These are phyloP conservation scores for Geotrichum cucujoidarum DNA, from an alignment of 1,139 yeast species.

Conservation along the genomic window DNA sequence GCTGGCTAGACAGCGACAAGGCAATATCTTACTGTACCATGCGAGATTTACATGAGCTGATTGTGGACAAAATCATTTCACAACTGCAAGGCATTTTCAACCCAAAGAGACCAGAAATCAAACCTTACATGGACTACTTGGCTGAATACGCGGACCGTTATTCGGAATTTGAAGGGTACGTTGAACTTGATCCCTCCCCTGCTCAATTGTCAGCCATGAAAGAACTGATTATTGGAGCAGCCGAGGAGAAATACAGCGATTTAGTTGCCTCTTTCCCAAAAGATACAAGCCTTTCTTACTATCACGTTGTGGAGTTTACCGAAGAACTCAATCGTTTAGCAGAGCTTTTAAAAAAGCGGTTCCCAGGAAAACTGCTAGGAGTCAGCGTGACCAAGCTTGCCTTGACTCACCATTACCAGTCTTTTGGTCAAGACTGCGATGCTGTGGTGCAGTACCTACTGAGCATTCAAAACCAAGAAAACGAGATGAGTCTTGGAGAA, in stretches of 20 bases:
- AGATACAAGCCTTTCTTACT: constrained; percentile 52
- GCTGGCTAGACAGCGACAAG: constrained; percentile 51
- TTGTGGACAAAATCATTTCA: constrained; percentile 47
- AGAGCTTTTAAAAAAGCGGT: constrained; percentile 54
- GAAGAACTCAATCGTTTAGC: constrained; percentile 52
- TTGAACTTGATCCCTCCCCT: constrained; percentile 41
- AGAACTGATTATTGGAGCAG: constrained; percentile 47
- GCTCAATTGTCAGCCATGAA: constrained; percentile 52
- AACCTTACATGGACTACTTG: constrained; percentile 49
- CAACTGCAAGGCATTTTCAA: constrained; percentile 47
- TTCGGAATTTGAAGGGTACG: constrained; percentile 40
- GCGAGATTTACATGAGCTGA: constrained; percentile 45
- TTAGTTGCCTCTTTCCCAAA: constrained; percentile 56
- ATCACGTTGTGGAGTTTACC: constrained; percentile 59
- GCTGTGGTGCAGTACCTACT: constrained; percentile 54
- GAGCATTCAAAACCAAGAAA: constrained; percentile 38
- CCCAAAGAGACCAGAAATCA: constrained; percentile 55
- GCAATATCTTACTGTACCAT: constrained; percentile 51
- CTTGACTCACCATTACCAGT: constrained; percentile 52
- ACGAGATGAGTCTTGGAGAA: constrained; percentile 49
- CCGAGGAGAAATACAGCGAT: constrained; percentile 59
- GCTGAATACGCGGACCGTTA: constrained; percentile 52
- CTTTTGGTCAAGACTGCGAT: constrained; percentile 61
- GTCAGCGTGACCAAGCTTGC: constrained; percentile 52
- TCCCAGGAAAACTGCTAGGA: constrained; percentile 58